These are phyloP conservation scores for Plasmodium relictum DNA, from an alignment of 169 alveolate species.

Conservation along the genomic window DNA sequence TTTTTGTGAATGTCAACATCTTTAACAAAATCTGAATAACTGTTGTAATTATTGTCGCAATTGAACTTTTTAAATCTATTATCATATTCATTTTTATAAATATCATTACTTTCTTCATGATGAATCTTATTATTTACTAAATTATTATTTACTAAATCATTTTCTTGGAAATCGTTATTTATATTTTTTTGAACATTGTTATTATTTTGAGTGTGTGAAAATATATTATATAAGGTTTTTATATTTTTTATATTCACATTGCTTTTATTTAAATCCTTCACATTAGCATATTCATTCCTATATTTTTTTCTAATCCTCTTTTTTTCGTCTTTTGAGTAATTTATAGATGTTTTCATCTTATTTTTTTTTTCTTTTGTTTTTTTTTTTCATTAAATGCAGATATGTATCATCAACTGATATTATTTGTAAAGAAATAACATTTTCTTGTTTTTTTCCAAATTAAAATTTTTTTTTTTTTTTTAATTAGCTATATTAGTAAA, in stretches of 20 bases:
- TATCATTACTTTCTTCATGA: neutral
- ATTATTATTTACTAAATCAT: neutral
- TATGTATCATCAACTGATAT: neutral
- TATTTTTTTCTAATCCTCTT: neutral
- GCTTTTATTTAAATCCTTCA: neutral
- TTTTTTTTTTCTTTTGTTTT: neutral
- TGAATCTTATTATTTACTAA: neutral
- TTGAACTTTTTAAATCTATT: neutral
- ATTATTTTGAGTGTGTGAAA: constrained; percentile 5
- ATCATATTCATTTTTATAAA: neutral
- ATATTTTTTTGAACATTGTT: neutral
- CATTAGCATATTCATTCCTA: neutral
- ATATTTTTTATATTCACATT: constrained; percentile 45
- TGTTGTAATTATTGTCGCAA: neutral
- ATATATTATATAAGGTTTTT: constrained; percentile 56
- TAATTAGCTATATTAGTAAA: neutral
- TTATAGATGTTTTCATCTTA: constrained; percentile 7
- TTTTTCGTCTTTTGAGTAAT: neutral
- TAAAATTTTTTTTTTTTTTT: neutral
- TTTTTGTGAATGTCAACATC: neutral
- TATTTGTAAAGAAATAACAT: neutral
- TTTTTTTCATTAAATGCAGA: neutral
- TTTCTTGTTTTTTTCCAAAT: neutral
- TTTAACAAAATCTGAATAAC: neutral
- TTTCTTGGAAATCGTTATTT: neutral